Evolutionary conservation across 441 rosid species (phyloP).

Genomic region (Omphalea diandra): DNA sequence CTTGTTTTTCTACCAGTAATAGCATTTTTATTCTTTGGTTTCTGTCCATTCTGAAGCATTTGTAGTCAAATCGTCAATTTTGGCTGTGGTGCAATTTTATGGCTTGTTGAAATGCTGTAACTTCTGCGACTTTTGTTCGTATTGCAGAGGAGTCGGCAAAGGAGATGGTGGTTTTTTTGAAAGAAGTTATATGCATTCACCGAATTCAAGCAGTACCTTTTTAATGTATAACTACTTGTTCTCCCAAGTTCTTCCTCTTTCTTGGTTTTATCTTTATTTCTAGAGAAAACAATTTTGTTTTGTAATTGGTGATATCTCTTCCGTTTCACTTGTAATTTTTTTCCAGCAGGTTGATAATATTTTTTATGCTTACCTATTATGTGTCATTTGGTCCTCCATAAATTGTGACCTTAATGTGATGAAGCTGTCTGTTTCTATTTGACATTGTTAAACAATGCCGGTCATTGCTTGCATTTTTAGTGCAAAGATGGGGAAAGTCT

Average conservation of each 20-base stretch:
- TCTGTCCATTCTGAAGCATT: background rate
- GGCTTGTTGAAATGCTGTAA: background rate
- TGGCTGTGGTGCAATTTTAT: background rate
- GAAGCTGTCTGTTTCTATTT: too few species aligned
- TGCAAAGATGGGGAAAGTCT: too few species aligned
- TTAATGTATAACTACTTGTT: background rate
- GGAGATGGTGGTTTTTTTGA: conserved; percentile 77
- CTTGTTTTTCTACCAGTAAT: background rate
- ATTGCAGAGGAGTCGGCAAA: conserved; percentile 45
- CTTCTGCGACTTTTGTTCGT: background rate
- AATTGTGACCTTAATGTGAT: too few species aligned
- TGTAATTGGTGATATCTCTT: background rate
- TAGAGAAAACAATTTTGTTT: background rate
- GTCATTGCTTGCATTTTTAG: too few species aligned
- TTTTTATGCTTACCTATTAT: too few species aligned
- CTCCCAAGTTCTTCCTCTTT: background rate
- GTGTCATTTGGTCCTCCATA: too few species aligned
- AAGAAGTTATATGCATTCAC: background rate
- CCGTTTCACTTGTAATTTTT: too few species aligned
- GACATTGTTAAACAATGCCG: too few species aligned
- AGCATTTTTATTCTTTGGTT: background rate
- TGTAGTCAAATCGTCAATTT: background rate
- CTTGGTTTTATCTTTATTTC: background rate
- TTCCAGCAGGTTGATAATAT: too few species aligned
- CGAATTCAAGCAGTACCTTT: background rate